A percentile compares a stretch with the other conserved stretches of the same genome.
phyloP scores from a whole-genome alignment of 305 asterid species.

The Fraxinus xanthoxyloides region DNA sequence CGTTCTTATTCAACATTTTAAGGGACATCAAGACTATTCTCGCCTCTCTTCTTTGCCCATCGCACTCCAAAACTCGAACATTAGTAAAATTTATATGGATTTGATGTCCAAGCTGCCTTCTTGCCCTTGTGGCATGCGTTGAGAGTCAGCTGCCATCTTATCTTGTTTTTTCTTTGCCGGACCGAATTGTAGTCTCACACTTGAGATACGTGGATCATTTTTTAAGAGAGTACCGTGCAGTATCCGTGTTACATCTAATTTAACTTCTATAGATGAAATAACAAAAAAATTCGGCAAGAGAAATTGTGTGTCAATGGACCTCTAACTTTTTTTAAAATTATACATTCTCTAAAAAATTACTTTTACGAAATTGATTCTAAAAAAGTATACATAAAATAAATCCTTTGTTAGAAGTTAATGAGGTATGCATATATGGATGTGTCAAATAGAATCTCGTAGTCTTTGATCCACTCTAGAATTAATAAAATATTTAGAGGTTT shows the following conservation, averaged over 20 bases:
- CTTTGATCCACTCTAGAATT: neutral
- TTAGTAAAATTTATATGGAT: slow-evolving; percentile 46
- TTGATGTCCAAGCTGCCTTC: slow-evolving; percentile 20
- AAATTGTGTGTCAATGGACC: neutral
- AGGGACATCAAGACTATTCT: neutral
- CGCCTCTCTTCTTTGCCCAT: slow-evolving; percentile 20
- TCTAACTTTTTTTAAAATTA: too few relatives aligned
- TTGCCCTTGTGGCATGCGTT: neutral
- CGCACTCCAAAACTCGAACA: slow-evolving; percentile 22
- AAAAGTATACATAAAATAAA: neutral
- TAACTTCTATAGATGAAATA: too few relatives aligned
- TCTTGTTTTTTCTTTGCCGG: neutral
- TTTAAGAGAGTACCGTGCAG: too few relatives aligned
- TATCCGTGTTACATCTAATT: too few relatives aligned
- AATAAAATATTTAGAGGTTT: neutral
- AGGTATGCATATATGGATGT: neutral
- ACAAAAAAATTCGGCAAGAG: neutral
- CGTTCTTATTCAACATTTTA: neutral
- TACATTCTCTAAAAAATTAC: neutral
- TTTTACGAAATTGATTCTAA: neutral
- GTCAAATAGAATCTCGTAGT: too few relatives aligned
- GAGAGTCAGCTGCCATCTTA: neutral
- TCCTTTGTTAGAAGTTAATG: neutral
- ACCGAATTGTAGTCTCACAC: slow-evolving; percentile 22
- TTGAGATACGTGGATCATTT: neutral